Evolutionary conservation across 2,329 filamentous ascomycete species (phyloP), one percentile per base, ranked within the genome.

Genomic region (Teratosphaeria viscida): DNA sequence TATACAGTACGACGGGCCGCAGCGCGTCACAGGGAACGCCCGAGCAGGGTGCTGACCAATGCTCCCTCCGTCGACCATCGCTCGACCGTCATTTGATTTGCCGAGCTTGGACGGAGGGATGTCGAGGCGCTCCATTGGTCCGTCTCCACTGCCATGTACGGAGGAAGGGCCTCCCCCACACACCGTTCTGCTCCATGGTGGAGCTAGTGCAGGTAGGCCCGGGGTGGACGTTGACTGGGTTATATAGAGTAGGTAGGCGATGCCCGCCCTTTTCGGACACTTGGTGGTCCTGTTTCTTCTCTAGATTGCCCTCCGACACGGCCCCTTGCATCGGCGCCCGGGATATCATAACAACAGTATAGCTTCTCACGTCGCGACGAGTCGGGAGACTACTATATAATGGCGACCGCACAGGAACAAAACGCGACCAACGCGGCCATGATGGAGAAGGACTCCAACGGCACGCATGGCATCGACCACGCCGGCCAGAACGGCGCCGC

Each of bases 401-500:
- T 78, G 76, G 72, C 76, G 54, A 76, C 75, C 65, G 72, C 73
- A 60, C 69, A 71, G 55, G 71, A 75, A 57, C 71, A 75, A 55
- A 73, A 68, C 60, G 74, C 65, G 34, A 54, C 66, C 58, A 68
- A 68, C 49, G 54, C 55, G 16, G 53, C 11, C 26, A 58, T 57
- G 57, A 53, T 59, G 62, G 57, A 60, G 60, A 63, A 63, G 59
- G 35, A 34, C 27, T 10, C 52, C 32, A 63, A 62, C 43, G 67
- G 63, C 57, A 61, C 56, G 54, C 65, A 68, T 60, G 68, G 67
- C 61, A 65, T 67, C 60, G 77, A 79, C 67, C 76, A 78, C 56
- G 66, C 63, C 37, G 19, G 43, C 43, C 53, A 57, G 1, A 54
- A 54, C 23, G 53, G 27, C 58, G 62, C 37, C 29, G 61, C 53